phyloP scores from a whole-genome alignment of 345 rosid genomes.

The Mallotus nudiflorus region DNA sequence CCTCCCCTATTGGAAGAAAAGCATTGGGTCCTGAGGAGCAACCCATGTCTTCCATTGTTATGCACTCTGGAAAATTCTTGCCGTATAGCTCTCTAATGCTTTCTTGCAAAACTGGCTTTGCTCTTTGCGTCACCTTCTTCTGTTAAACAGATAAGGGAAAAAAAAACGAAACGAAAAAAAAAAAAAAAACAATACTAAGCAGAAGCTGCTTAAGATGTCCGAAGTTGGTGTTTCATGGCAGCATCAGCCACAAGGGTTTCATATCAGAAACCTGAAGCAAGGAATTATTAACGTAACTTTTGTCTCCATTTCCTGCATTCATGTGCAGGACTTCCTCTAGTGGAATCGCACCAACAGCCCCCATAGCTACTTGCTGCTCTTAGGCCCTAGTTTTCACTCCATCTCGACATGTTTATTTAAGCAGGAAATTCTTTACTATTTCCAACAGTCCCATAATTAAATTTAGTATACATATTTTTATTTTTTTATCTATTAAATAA shows the following conservation, averaged over 20 bases:
- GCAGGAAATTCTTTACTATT: no score
- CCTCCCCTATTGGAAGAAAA: slow-evolving; percentile 14
- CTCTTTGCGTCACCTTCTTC: not conserved
- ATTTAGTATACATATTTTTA: no score
- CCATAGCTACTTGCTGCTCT: not conserved
- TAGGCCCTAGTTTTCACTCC: no score
- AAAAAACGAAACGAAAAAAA: no score
- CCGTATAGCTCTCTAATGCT: not conserved
- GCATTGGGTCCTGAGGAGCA: slow-evolving; percentile 55
- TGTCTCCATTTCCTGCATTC: slow-evolving; percentile 23
- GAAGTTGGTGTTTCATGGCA: no score
- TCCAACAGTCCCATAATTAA: no score
- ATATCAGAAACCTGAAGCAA: not conserved
- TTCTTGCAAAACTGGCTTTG: not conserved
- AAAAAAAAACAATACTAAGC: no score
- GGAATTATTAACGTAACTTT: slow-evolving; percentile 24
- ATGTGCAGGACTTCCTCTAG: slow-evolving; percentile 3
- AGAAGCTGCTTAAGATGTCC: no score
- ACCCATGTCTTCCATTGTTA: slow-evolving; percentile 38
- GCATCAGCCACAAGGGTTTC: no score
- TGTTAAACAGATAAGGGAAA: not conserved
- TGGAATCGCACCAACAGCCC: not conserved
- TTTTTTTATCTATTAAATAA: no score
- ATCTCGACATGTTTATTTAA: no score
- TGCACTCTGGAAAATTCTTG: not conserved